These are phyloP conservation scores for Cordia subcordata DNA, from an alignment of 257 asterid species.

Conservation along the genomic window DNA sequence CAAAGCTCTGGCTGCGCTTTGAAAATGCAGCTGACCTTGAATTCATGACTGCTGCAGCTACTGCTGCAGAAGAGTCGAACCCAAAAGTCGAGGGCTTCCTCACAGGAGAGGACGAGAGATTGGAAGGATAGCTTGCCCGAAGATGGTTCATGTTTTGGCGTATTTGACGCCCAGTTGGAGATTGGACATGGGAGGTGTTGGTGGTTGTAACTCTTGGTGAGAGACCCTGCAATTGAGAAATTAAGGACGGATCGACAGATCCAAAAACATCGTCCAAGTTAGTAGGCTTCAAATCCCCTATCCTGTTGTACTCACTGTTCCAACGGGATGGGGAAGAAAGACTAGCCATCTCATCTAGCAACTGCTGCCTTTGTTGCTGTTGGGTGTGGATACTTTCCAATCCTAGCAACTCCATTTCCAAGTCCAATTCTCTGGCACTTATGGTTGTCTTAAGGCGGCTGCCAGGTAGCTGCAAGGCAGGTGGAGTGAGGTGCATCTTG, in stretches of 20 bases:
- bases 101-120: conserved; percentile 49
- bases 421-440: conserved; percentile 53
- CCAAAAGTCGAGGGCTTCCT: conserved; percentile 49
- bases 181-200: conserved; percentile 35
- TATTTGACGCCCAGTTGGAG: conserved; percentile 56
- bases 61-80: conserved; percentile 78
- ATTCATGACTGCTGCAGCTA: conserved; percentile 85
- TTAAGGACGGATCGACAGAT: conserved; percentile 54
- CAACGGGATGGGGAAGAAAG: conserved; percentile 52
- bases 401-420: conserved; percentile 48
- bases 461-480: conserved; percentile 65
- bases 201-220: conserved; percentile 44
- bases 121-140: conserved; percentile 61
- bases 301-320: conserved; percentile 36
- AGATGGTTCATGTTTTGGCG: conserved; percentile 59
- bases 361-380: conserved; percentile 52
- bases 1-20: conserved; percentile 88
- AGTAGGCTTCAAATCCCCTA: conserved; percentile 54
- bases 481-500: conserved; percentile 58
- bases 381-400: conserved; percentile 53
- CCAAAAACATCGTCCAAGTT: conserved; percentile 73
- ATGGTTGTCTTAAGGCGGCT: conserved; percentile 63
- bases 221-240: conserved; percentile 49
- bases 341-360: conserved; percentile 60
- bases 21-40: conserved; percentile 67